These are phyloP conservation scores for Phytophthora pisi DNA, from an alignment of 352 stramenopile species.

Conservation along the genomic window DNA sequence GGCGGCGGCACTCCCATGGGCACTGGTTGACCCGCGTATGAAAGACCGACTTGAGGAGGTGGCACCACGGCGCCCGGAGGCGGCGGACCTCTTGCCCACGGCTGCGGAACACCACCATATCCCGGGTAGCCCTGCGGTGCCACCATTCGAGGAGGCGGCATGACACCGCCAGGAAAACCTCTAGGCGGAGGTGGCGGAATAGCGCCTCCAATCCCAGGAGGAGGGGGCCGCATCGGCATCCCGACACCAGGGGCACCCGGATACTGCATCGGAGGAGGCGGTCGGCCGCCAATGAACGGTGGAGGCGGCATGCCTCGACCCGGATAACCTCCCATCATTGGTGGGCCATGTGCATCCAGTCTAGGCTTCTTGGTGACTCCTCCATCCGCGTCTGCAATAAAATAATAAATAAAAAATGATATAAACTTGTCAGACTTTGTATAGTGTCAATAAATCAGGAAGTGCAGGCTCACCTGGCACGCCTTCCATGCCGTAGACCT, in stretches of 20 bases:
- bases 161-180: slow-evolving; percentile 42
- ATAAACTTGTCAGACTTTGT: not conserved
- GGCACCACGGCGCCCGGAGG: slow-evolving; percentile 27
- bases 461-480: slow-evolving; percentile 52
- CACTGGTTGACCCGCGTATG: slow-evolving; percentile 36
- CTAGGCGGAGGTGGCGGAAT: slow-evolving; percentile 41
- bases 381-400: slow-evolving; percentile 24
- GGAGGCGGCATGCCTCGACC: slow-evolving; percentile 52
- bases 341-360: slow-evolving; percentile 34
- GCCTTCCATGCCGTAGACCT: slow-evolving; percentile 92
- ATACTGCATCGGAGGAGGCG: slow-evolving; percentile 53
- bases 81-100: slow-evolving; percentile 26
- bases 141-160: slow-evolving; percentile 40
- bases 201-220: slow-evolving; percentile 34
- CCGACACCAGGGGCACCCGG: slow-evolving; percentile 45
- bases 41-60: slow-evolving; percentile 21
- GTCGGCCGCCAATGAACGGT: slow-evolving; percentile 49
- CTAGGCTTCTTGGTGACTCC: slow-evolving; percentile 49
- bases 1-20: slow-evolving; percentile 7
- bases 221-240: slow-evolving; percentile 59
- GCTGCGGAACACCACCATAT: slow-evolving; percentile 35
- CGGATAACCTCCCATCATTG: slow-evolving; percentile 52
- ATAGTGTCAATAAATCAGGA: not conserved
- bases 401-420: slow-evolving; percentile 18
- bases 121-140: slow-evolving; percentile 33